A percentile compares a stretch with the other conserved stretches of the same genome.
Conservation (phyloP, 2,329 filamentous ascomycete genomes). For the Diaporthe capsici region DNA sequence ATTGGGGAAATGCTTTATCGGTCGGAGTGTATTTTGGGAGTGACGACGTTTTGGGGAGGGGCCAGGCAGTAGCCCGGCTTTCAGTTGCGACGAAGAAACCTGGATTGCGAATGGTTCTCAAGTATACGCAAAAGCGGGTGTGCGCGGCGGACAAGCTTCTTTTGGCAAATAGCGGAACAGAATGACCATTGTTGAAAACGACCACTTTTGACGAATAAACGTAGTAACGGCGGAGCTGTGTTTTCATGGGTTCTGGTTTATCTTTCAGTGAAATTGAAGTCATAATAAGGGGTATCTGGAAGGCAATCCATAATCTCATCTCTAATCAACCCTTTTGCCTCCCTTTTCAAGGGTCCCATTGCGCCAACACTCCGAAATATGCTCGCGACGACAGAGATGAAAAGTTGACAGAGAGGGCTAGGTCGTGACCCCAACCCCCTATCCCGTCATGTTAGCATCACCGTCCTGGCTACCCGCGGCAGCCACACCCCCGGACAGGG, state of each 20-base stretch:
- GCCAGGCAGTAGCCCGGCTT: background rate
- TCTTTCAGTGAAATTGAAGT: conserved; percentile 1
- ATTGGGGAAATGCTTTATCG: background rate
- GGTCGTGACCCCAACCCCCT: background rate
- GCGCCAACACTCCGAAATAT: conserved; percentile 34
- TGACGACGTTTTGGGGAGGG: background rate
- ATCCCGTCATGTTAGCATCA: conserved; percentile 53
- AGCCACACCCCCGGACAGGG: conserved; percentile 45
- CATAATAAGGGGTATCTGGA: conserved; percentile 37
- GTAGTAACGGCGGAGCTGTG: background rate
- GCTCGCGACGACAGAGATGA: background rate
- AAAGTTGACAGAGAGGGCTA: background rate
- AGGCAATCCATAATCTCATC: conserved; percentile 13
- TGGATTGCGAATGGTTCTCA: background rate
- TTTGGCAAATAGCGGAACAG: background rate
- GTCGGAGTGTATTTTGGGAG: background rate
- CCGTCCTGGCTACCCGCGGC: conserved; percentile 8
- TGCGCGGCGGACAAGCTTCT: background rate
- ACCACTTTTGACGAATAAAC: background rate
- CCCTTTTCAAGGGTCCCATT: background rate
- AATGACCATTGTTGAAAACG: background rate
- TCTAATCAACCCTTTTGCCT: background rate
- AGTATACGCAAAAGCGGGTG: background rate
- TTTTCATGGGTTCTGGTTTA: background rate
- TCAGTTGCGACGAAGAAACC: background rate